These are phyloP conservation scores for Pyracantha coccinea DNA, from an alignment of 331 rosid species.

Conservation along the genomic window DNA sequence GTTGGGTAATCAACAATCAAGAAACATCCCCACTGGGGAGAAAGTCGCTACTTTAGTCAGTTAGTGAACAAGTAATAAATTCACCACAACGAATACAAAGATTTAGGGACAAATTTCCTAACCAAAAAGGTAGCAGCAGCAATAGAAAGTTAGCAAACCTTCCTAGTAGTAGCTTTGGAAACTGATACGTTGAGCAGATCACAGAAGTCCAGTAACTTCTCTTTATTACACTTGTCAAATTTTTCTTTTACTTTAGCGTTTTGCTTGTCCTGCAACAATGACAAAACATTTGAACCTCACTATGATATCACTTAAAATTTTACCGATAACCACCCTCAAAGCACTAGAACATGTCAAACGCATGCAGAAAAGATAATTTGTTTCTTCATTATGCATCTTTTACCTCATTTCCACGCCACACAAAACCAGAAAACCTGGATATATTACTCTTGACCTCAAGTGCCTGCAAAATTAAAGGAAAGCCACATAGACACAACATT, in stretches of 20 bases:
- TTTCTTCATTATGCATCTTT: background rate
- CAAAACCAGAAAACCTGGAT: constrained; percentile 93
- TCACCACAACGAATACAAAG: background rate
- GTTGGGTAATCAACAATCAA: background rate
- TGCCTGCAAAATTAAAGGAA: constrained; percentile 52
- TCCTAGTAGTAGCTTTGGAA: constrained; percentile 59
- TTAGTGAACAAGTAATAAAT: background rate
- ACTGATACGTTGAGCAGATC: constrained; percentile 65
- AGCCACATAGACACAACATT: constrained; percentile 8
- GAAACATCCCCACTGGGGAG: background rate
- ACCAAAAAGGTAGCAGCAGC: background rate
- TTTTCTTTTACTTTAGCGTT: constrained; percentile 81
- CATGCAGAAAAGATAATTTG: background rate
- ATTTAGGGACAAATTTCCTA: background rate
- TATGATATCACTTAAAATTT: background rate
- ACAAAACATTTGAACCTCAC: background rate
- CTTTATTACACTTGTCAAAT: constrained; percentile 82
- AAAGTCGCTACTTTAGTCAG: background rate
- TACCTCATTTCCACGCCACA: constrained; percentile 89
- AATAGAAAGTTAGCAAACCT: constrained; percentile 49
- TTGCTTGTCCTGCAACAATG: constrained; percentile 74
- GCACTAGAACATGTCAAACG: background rate
- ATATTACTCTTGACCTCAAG: constrained; percentile 80
- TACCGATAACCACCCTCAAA: background rate
- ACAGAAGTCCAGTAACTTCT: constrained; percentile 81